A percentile compares a stretch with the other conserved stretches of the same genome.
Conservation (phyloP, 2,329 filamentous ascomycete genomes). For the Pochonia chlamydosporia region DNA sequence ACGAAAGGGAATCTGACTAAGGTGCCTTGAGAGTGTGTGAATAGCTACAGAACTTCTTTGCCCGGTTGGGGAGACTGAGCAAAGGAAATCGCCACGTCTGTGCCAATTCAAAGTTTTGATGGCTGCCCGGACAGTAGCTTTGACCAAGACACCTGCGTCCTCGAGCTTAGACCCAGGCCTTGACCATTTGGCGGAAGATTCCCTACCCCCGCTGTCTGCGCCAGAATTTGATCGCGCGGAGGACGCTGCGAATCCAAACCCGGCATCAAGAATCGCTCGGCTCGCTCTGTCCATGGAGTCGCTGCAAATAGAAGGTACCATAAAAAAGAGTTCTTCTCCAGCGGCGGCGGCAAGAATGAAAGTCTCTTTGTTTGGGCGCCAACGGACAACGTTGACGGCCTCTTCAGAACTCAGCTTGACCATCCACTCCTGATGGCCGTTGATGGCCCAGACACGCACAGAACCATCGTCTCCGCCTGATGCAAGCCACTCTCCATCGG, state of each 20-base stretch:
- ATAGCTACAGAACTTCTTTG: constrained; percentile 80
- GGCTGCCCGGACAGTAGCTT: constrained; percentile 70
- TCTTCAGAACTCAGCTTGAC: constrained; percentile 72
- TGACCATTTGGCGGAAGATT: constrained; percentile 74
- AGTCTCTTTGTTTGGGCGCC: constrained; percentile 79
- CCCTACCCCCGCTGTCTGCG: constrained; percentile 58
- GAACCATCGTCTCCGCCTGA: constrained; percentile 93
- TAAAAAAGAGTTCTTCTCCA: constrained; percentile 80
- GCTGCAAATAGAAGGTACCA: constrained; percentile 69
- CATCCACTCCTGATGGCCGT: constrained; percentile 83
- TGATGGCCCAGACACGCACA: constrained; percentile 86
- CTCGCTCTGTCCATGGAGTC: constrained; percentile 69
- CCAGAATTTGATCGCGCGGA: constrained; percentile 40
- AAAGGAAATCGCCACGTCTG: constrained; percentile 87
- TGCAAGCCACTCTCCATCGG: constrained; percentile 77
- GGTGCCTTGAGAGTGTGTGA: constrained; percentile 90
- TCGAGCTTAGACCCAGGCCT: constrained; percentile 70
- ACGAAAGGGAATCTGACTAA: constrained; percentile 91
- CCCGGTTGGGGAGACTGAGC: constrained; percentile 78
- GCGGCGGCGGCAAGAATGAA: constrained; percentile 77
- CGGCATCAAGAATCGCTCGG: constrained; percentile 72
- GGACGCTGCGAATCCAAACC: constrained; percentile 87
- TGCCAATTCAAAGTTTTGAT: constrained; percentile 94
- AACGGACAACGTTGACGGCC: constrained; percentile 79
- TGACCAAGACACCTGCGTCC: constrained; percentile 72